These are phyloP conservation scores for Trematosphaeria pertusa DNA, from an alignment of 2,329 filamentous ascomycete genomes.

Conservation along the genomic window DNA sequence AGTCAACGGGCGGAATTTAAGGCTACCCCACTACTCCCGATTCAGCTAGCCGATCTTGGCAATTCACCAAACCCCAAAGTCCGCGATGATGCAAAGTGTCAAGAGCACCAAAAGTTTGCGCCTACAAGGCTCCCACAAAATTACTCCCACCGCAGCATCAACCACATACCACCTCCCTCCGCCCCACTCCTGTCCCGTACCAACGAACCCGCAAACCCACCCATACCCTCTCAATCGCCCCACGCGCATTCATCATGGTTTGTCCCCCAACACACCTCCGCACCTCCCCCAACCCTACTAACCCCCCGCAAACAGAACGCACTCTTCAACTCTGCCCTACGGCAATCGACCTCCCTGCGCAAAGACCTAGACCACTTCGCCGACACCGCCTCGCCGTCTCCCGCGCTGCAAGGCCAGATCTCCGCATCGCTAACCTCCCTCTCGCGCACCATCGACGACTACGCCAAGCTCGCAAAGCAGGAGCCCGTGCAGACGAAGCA, in stretches of 20 bases:
- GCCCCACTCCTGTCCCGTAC: not conserved
- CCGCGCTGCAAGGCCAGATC: constrained; percentile 64
- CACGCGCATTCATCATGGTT: constrained; percentile 22
- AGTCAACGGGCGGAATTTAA: too few relatives aligned
- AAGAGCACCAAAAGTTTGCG: constrained; percentile 25
- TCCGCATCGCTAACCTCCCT: constrained; percentile 73
- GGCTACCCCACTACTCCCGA: too few relatives aligned
- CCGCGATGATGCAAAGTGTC: constrained; percentile 44
- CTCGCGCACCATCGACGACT: constrained; percentile 90
- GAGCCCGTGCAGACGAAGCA: constrained; percentile 92
- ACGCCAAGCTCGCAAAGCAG: constrained; percentile 81
- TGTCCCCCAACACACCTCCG: constrained; percentile 8
- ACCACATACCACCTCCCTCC: not conserved
- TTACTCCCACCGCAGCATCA: not conserved
- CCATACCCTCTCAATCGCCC: not conserved
- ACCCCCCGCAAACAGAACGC: constrained; percentile 68
- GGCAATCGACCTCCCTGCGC: constrained; percentile 81
- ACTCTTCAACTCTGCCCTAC: constrained; percentile 83
- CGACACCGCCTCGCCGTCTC: constrained; percentile 63
- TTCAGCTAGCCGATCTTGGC: too few relatives aligned
- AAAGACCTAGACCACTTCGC: constrained; percentile 76
- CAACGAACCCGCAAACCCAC: not conserved
- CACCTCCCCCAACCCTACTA: constrained; percentile 6
- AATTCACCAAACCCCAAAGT: constrained; percentile 16
- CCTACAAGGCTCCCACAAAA: constrained; percentile 22